Evolutionary conservation across 1,284 basidiomycete species (phyloP), one percentile per base, ranked within the genome.

Genomic region (Hypsizygus ulmarius): DNA sequence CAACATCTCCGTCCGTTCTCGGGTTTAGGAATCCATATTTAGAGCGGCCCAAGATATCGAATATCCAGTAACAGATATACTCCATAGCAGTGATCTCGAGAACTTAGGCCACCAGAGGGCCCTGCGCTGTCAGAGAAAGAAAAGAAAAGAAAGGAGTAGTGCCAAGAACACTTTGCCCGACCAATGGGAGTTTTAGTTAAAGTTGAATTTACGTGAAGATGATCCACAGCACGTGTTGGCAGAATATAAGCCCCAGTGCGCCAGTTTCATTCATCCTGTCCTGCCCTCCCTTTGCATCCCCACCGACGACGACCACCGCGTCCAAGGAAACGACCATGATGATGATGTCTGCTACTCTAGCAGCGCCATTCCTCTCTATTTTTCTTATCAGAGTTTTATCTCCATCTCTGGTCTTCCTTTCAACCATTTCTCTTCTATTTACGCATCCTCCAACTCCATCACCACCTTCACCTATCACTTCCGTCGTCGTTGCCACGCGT

Each of bases 401-500:
- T 33, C 87, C 87, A 38, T 68, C 76, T 47, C 61, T 84, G 49
- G 75, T 88, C 29, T 65, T 86, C 42, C 66, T 87, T 43, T 65
- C 80, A 14, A 70, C 81, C 12, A 61, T 86, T 48, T 81, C 84
- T 51, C 72, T 89, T 45, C 55, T 86, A 53, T 68, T 75, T 47
- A 64, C 74, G 33, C 73, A 72, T 50, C 71, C 77, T 25, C 59
- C 69, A n/a, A 61, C 68, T 8, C 74, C 80, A 3, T 57, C 62
- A 12, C 71, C 76, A 4, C 74, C 78, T 7, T 84, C 82, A 35
- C 78, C 82, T 49, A 88, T 90, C 60, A 87, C 81, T 16, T 69
- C 83, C 40, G 87, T 91, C 63, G 81, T 91, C 64, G 79, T 89
- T 59, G 78, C 84, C 47, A 76, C 79, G 52, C 72, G 74, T 48